Evolutionary conservation across 306 rosid species (phyloP).

Genomic region (Heteromeles arbutifolia): DNA sequence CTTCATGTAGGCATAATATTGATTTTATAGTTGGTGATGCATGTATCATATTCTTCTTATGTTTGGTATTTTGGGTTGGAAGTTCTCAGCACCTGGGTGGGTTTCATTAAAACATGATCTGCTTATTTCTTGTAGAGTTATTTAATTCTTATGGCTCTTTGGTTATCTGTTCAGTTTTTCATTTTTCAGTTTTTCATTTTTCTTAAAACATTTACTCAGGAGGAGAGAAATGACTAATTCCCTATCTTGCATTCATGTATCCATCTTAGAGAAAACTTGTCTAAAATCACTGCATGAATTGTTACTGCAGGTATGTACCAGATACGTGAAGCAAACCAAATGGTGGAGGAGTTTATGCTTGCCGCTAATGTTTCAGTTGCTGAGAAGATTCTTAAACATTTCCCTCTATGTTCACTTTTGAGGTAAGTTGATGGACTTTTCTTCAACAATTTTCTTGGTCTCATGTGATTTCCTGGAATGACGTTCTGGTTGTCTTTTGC

Average conservation of each 20-base stretch:
- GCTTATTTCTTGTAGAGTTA: not conserved
- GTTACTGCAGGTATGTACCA: constrained; percentile 82
- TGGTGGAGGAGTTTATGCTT: constrained; percentile 99
- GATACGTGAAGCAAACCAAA: constrained; percentile 96
- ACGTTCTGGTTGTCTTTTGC: not conserved
- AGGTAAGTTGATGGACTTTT: constrained; percentile 42
- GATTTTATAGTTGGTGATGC: not conserved
- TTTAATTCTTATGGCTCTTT: not conserved
- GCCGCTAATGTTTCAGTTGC: constrained; percentile 97
- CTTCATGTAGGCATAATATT: not conserved
- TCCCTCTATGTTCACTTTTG: constrained; percentile 66
- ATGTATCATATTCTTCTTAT: not conserved
- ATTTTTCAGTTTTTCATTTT: not conserved
- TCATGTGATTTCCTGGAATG: not conserved
- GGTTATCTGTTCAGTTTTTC: not conserved
- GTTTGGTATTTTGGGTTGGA: not conserved
- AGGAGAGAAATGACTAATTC: not conserved
- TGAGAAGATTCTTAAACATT: constrained; percentile 70
- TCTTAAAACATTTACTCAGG: not conserved
- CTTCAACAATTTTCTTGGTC: not conserved
- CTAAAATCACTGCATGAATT: constrained; percentile 1
- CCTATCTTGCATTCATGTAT: not conserved
- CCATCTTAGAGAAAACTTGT: not conserved
- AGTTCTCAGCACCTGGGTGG: not conserved
- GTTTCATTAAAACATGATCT: not conserved